Evolutionary conservation across 768 basidiomycete species (phyloP).

Genomic region (Suillus occidentalis): DNA sequence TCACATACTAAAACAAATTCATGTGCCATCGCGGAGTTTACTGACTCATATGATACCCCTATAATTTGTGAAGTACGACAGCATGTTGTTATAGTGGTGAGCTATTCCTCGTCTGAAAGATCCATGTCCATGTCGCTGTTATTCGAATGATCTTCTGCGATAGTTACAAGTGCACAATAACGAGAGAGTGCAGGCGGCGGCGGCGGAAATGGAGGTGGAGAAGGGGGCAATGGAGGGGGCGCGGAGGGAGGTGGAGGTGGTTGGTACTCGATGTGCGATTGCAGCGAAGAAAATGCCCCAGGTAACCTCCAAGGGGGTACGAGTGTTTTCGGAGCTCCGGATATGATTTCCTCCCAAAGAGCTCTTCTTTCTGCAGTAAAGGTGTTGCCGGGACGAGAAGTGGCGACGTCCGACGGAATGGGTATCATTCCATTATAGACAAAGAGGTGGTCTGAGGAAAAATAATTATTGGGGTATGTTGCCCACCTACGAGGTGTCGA

Average conservation of each 20-base stretch:
- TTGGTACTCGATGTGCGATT: slow-evolving; percentile 10
- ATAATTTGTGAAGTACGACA: not conserved
- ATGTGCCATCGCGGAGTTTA: not conserved
- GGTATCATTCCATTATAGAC: slow-evolving; percentile 45
- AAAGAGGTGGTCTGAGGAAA: slow-evolving; percentile 56
- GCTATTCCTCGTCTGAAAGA: slow-evolving; percentile 26
- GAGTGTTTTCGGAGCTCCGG: slow-evolving; percentile 10
- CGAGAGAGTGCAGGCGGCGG: slow-evolving; percentile 5
- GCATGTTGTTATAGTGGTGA: not conserved
- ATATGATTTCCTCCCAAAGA: slow-evolving; percentile 42
- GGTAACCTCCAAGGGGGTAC: slow-evolving; percentile 26
- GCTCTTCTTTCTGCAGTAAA: slow-evolving; percentile 35
- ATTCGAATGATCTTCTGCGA: not conserved
- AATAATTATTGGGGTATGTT: slow-evolving; percentile 56
- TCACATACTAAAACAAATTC: not conserved
- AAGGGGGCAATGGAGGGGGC: slow-evolving; percentile 34
- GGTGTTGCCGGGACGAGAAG: slow-evolving; percentile 31
- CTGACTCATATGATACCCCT: not conserved
- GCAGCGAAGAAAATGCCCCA: slow-evolving; percentile 22
- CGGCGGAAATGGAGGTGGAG: slow-evolving; percentile 22
- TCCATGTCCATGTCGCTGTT: slow-evolving; percentile 25
- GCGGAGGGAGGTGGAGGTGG: slow-evolving; percentile 34
- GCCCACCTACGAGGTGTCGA: slow-evolving; percentile 52
- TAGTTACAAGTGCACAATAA: not conserved
- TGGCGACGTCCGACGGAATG: slow-evolving; percentile 29